Evolutionary conservation across 2,329 filamentous ascomycete species (phyloP), one percentile per base, ranked within the genome.

Genomic region (Exophiala viscosa): DNA sequence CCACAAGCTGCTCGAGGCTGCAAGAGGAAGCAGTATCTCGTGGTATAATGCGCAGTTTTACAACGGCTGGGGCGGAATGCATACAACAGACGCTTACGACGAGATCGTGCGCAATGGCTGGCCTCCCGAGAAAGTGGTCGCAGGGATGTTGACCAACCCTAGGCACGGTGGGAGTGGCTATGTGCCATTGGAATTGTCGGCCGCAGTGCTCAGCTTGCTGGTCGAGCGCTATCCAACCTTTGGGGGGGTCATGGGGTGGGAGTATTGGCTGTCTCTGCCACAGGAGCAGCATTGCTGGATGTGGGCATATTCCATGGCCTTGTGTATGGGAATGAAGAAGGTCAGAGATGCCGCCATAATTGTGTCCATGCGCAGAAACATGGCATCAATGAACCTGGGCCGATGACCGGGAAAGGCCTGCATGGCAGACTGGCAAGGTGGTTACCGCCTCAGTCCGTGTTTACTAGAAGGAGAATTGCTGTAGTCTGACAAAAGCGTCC

Each of bases 21-120:
- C 82, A 68, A 76, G 82, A 5, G 85, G 85, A 1, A 70, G 69
- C 13, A 78, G 85, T 39, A 87, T 96, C 23, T 77, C 79, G 2
- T 96, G 90, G 83, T 96, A 96, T 69, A 96, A 96, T 66, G 79
- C 86, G 5, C 91, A 96, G 66, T 95, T 96, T 70, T 96, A 96
- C 76, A 93, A 88, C 65, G 90, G 90, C 1, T 96, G 89, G 85
- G 89, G 89, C 7, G 82, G 83, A 44, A 81, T 84, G 1, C 72
- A 76, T 23, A 76, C 77, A 51, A 67, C 71, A 1, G 65, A 65
- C 10, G 69, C 73, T 60, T 76, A 75, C 57, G 70, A 69, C 17
- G 61, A 66, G 42, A 73, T 75, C 40, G 63, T 75, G 17, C 55
- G 67, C 9, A 68, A 70, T 55, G 90, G 90, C 7, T 96, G 88